Base-by-base conservation (phyloP, 352 stramenopile genomes). In the Phytophthora boehmeriae region DNA sequence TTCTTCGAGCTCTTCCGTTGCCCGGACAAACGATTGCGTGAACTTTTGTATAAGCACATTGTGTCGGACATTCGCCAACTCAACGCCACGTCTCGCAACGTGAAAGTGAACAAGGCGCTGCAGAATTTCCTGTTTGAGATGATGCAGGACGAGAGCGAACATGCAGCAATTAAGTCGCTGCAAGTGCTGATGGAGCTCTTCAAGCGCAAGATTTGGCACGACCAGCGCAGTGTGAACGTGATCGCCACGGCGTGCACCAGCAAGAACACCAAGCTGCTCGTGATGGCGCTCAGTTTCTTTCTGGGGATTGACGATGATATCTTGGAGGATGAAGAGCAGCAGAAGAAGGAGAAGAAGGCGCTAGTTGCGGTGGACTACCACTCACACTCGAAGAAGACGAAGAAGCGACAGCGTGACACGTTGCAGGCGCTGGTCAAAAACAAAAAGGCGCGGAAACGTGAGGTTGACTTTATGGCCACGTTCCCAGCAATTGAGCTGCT, bases 401-500 rank as follows among this genome's bases (percentile, higher is more conserved):
- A 96, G 54, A 93, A 92, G 68, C 81, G 93, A 30, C 64, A 91
- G 49, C 80, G 90, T 45, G 85, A 96, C 25, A 96, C 95, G 1
- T 67, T 87, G 43, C 82, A 91, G 28, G 87, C 95, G 36, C 65
- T 98, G n/a, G 71, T 66, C 42, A 98, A 98, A 64, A 97, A 97
- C 75, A 90, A 95, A 27, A 88, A 89, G 41, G 82, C 83, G 8
- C 87, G 89, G 34, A 92, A 90, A 54, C 78, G 82, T 27, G 77
- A 95, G 57, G 42, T 91, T 20, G 73, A 88, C 22, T 88, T 92
- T 62, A 75, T 88, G 63, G 75, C 81, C 38, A 94, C 83, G 1
- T 99, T 99, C 63, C 97, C 97, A 0, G 97, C 97, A 13, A 99
- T 99, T 55, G 96, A 99, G 62, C 65, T 99, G 63, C 78, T 99